Percentiles rank a stretch among this genome's conserved stretches.
Evolutionary conservation across 2,329 filamentous ascomycete genomes (phyloP).

Genomic region (Fusarium zealandicum): DNA sequence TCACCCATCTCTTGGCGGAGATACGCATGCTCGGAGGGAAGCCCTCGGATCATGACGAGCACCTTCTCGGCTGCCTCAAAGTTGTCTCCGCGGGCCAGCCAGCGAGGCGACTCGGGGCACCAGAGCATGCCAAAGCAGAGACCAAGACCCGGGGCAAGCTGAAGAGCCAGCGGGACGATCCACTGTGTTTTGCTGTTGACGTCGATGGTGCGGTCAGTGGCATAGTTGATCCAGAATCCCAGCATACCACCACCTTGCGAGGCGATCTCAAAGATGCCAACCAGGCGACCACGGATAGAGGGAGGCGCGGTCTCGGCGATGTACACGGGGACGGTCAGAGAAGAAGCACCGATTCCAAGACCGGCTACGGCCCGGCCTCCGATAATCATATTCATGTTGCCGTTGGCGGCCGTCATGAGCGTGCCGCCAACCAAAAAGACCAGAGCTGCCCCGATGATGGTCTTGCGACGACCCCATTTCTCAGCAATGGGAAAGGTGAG

Average conservation of each 20-base stretch:
- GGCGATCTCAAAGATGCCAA: slow-evolving; percentile 59
- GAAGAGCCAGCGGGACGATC: slow-evolving; percentile 65
- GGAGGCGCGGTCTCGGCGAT: slow-evolving; percentile 55
- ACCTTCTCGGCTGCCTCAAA: slow-evolving; percentile 56
- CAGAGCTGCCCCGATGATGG: slow-evolving; percentile 53
- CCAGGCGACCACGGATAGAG: slow-evolving; percentile 58
- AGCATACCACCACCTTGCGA: slow-evolving; percentile 45
- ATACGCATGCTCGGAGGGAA: slow-evolving; percentile 48
- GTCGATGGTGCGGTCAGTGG: slow-evolving; percentile 38
- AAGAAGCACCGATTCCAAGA: slow-evolving; percentile 59
- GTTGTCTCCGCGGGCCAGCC: slow-evolving; percentile 63
- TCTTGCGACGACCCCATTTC: slow-evolving; percentile 54
- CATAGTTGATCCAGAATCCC: slow-evolving; percentile 52
- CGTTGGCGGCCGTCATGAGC: slow-evolving; percentile 46
- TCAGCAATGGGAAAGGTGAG: slow-evolving; percentile 56
- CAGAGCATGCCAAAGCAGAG: slow-evolving; percentile 62
- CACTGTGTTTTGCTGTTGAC: slow-evolving; percentile 50
- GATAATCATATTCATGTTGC: slow-evolving; percentile 50
- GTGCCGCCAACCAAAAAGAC: slow-evolving; percentile 51
- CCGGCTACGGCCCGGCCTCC: slow-evolving; percentile 59
- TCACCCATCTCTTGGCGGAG: slow-evolving; percentile 59
- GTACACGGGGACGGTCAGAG: slow-evolving; percentile 55
- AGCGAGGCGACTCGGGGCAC: slow-evolving; percentile 67
- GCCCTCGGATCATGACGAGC: slow-evolving; percentile 46
- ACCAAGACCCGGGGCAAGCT: slow-evolving; percentile 62